Evolutionary conservation across 805 yeast species (phyloP).

Genomic region (Clavispora carvajalis): DNA sequence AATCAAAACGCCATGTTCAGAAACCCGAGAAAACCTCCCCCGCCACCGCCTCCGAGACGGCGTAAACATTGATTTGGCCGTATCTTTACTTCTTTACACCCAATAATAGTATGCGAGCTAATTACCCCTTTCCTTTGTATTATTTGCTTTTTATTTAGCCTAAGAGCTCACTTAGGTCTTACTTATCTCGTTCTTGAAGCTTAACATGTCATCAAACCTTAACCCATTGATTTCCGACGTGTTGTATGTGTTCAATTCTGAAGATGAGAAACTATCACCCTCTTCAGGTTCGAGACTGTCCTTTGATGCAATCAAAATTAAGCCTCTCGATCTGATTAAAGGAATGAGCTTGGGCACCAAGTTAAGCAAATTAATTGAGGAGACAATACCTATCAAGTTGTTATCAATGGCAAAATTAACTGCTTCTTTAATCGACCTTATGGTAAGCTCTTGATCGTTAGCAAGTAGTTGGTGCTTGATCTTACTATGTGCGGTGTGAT

Average conservation of each 20-base stretch:
- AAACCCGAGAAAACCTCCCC: slow-evolving; percentile 22
- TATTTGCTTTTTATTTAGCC: too few species aligned
- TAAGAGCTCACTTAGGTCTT: too few species aligned
- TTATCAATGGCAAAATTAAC: slow-evolving; percentile 74
- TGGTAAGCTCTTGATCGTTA: slow-evolving; percentile 36
- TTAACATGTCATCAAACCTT: slow-evolving; percentile 56
- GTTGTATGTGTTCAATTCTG: slow-evolving; percentile 33
- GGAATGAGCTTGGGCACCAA: slow-evolving; percentile 74
- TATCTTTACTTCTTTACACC: background rate
- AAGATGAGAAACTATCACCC: slow-evolving; percentile 17
- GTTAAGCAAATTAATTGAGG: slow-evolving; percentile 63
- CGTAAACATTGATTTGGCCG: slow-evolving; percentile 1
- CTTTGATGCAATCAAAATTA: slow-evolving; percentile 71
- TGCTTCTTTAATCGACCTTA: slow-evolving; percentile 76
- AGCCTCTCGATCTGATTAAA: slow-evolving; percentile 72
- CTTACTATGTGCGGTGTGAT: slow-evolving; percentile 4
- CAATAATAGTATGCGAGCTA: background rate
- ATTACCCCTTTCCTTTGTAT: background rate
- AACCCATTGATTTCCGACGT: slow-evolving; percentile 60
- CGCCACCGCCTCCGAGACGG: slow-evolving; percentile 28
- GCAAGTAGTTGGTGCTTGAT: slow-evolving; percentile 17
- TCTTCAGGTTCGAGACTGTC: slow-evolving; percentile 26
- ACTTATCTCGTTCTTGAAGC: slow-evolving; percentile 51
- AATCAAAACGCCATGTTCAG: too few species aligned
- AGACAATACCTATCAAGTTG: slow-evolving; percentile 78